Evolutionary conservation across 768 basidiomycete genomes (phyloP), one percentile per base, ranked within the genome.

Genomic region (Xerocomellus chrysenteron): DNA sequence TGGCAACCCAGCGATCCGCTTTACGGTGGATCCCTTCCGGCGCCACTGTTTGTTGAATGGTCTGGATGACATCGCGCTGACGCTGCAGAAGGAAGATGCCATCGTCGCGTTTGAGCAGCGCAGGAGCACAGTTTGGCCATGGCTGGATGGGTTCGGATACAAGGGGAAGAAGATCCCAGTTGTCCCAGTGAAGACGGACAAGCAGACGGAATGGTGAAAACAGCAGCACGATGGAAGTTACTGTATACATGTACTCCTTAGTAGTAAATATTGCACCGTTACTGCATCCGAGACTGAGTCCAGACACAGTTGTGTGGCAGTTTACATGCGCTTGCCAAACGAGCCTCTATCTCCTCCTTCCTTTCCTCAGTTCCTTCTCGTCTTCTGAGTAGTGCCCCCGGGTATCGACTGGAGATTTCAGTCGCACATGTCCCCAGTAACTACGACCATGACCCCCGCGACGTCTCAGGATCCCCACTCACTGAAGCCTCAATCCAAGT

Each of bases 121-220:
- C 65, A 75, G 97, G 61, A 88, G 85, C 28, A 76, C 83, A 66
- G 70, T 76, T 55, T 98, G 94, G 94, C 91, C 97, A 6, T 99
- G 97, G 97, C 75, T 98, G 70, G 92, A 99, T 68, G 97, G 96
- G 36, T 90, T 96, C 59, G 94, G 94, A 28, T 97, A 94, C 75
- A 80, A 86, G 68, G 88, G 86, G 45, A 82, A 79, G 42, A 88
- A 87, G 70, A 91, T 93, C 52, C 85, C 87, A 2, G 75, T 85
- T 21, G 64, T 70, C 9, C 63, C 75, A 8, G 65, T 57, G 19
- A 79, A 76, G 67, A 67, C 68, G 46, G 68, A 67, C 33, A 72
- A 71, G 50, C 84, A 82, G 73, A 88, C 82, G 69, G 91, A 93
- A 42, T 93, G 91, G 91, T 93, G 71, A 78, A 57, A 30, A 44